Base-by-base conservation (phyloP, 257 asterid genomes). In the Solanum arcanum region DNA sequence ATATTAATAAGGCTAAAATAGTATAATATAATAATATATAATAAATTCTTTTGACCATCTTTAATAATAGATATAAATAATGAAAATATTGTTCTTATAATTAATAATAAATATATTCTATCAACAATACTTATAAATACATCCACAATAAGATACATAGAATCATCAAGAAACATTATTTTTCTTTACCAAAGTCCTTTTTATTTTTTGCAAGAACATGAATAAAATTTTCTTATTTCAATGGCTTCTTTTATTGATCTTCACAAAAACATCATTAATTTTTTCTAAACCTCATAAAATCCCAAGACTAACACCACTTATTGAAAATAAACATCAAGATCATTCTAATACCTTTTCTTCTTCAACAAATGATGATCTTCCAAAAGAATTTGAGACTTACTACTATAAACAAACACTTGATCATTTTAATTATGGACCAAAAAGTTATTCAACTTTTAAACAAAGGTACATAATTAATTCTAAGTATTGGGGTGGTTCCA, bases 341-440 rank as follows among this genome's bases (percentile, higher is more conserved):
- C 20, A 49, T 72, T 86, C 44, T 72, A 68, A 81, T 27, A 66
- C 81, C 3, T 7, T 37, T n/a, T n/a, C 68, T n/a, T 44, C 56
- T 39, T 49, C 88, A 29, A 3, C 73, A 20, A 5, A 66, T 52
- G 16, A 72, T 27, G 16, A 72, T 33, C 21, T 46, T 44, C 74
- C 90, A 8, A 14, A 87, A 15, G 93, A 91, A 37, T 93, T 66
- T 25, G 70, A 89, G 86, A 88, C 92, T 33, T 88, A 89, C 33
- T 94, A 69, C 27, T 96, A 94, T 87, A 86, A 25, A 3, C 99
- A 96, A 87, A 94, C 97, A 2, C 89, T 96, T n/a, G 99, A 96
- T 87, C 99, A 96, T 82, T 96, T 96, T 89, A 95, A 95, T 88
- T 96, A 90, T 18, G 92, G 91, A 59, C 94, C 97, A 4, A 68